A percentile compares a stretch with the other conserved stretches of the same genome.
These are phyloP conservation scores for Penicillium sp. DNA, from an alignment of 2,329 filamentous ascomycete genomes.

Conservation along the genomic window DNA sequence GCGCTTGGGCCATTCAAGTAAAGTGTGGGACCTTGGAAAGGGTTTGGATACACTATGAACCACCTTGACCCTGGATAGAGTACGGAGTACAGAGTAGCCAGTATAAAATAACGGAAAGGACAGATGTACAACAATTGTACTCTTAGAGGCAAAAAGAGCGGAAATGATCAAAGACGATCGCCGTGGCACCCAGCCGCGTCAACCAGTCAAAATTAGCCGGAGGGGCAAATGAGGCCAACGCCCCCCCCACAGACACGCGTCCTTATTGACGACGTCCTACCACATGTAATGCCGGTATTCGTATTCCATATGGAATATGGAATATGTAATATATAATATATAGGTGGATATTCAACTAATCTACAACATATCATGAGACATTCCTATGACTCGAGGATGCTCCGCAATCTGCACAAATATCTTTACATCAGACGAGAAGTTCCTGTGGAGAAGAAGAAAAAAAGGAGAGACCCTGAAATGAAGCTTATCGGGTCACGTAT, in stretches of 20 bases:
- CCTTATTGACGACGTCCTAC: constrained; percentile 5
- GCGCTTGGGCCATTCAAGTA: constrained; percentile 5
- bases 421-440: neutral
- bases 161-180: constrained; percentile 28
- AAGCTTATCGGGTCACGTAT: constrained; percentile 15
- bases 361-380: neutral
- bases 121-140: constrained; percentile 1
- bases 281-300: neutral
- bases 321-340: neutral
- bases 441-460: neutral
- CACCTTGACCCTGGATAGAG: neutral
- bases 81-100: neutral
- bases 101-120: constrained; percentile 1
- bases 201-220: constrained; percentile 15
- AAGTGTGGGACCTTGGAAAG: neutral
- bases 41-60: neutral
- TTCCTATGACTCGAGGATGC: neutral
- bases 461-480: constrained; percentile 10
- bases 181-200: constrained; percentile 15
- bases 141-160: neutral
- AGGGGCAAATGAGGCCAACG: constrained; percentile 16
- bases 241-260: constrained; percentile 24
- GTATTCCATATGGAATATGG: neutral
- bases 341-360: neutral
- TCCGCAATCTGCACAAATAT: neutral